Evolutionary conservation across 345 rosid species (phyloP).

Genomic region (Lumnitzera racemosa): DNA sequence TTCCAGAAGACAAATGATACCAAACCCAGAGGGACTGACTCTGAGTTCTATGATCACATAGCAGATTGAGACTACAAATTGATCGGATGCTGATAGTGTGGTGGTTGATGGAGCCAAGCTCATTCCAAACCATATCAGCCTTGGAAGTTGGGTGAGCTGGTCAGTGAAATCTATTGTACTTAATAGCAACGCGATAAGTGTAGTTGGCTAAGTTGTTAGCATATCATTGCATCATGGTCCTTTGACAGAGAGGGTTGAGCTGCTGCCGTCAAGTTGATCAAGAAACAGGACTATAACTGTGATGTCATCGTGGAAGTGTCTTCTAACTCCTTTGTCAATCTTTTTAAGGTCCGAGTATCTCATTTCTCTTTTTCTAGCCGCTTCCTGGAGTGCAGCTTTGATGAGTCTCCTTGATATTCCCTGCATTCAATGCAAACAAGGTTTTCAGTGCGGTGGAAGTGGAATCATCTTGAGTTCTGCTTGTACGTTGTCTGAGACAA

Average conservation of each 20-base stretch:
- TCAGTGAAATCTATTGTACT: too few species aligned
- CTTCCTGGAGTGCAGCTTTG: slow-evolving; percentile 56
- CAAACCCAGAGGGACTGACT: too few species aligned
- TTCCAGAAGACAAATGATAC: too few species aligned
- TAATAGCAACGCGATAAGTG: too few species aligned
- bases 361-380: slow-evolving; percentile 85
- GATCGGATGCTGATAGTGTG: too few species aligned
- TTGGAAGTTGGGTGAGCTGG: too few species aligned
- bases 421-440: slow-evolving; percentile 20
- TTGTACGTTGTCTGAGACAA: too few species aligned
- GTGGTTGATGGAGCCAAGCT: too few species aligned
- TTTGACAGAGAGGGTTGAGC: slow-evolving; percentile 37
- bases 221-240: slow-evolving; percentile 26
- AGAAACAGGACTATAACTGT: slow-evolving; percentile 46
- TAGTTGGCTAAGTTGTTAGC: background rate
- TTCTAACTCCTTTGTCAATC: slow-evolving; percentile 54
- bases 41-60: too few species aligned
- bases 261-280: slow-evolving; percentile 11
- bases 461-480: background rate
- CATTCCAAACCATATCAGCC: too few species aligned
- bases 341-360: slow-evolving; percentile 63
- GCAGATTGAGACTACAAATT: too few species aligned
- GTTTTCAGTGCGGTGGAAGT: background rate
- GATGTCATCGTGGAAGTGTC: slow-evolving; percentile 80
- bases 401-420: slow-evolving; percentile 68